These are phyloP conservation scores for Pleurotus giganteus DNA, from an alignment of 768 basidiomycete genomes.

Conservation along the genomic window DNA sequence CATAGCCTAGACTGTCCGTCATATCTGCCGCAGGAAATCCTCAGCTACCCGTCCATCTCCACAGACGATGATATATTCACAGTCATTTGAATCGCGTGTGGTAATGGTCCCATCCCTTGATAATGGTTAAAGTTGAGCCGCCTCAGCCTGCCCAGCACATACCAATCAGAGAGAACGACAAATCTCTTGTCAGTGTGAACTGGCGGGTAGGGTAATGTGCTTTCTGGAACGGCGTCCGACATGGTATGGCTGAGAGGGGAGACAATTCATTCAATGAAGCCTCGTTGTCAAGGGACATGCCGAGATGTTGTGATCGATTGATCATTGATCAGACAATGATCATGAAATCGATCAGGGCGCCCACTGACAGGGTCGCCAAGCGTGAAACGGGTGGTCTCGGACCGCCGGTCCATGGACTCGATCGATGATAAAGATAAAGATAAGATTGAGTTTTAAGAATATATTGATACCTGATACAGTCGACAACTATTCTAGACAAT, in stretches of 20 bases:
- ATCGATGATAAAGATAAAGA: not conserved
- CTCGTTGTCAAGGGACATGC: not conserved
- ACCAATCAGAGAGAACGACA: conserved; percentile 91
- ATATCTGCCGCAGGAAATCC: conserved; percentile 48
- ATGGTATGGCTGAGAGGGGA: conserved; percentile 19
- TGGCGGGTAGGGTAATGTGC: conserved; percentile 78
- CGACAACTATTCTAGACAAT: not conserved
- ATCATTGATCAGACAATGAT: not conserved
- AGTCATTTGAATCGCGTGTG: conserved; percentile 90
- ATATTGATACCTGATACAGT: not conserved
- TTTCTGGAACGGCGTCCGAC: conserved; percentile 43
- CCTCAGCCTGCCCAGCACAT: conserved; percentile 9
- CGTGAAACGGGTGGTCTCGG: not conserved
- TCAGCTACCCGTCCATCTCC: not conserved
- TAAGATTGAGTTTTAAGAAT: conserved; percentile 4
- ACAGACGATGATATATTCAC: conserved; percentile 38
- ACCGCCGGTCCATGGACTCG: not conserved
- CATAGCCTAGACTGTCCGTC: conserved; percentile 90
- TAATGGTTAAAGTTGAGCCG: not conserved
- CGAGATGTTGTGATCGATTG: not conserved
- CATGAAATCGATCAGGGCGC: conserved; percentile 2
- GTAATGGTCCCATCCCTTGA: conserved; percentile 92
- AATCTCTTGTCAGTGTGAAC: conserved; percentile 79
- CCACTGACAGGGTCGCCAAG: not conserved
- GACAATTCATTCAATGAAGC: no score